A percentile compares a stretch with the other conserved stretches of the same genome.
phyloP scores from a whole-genome alignment of 805 yeast genomes.

The Myxozyma neotropica region DNA sequence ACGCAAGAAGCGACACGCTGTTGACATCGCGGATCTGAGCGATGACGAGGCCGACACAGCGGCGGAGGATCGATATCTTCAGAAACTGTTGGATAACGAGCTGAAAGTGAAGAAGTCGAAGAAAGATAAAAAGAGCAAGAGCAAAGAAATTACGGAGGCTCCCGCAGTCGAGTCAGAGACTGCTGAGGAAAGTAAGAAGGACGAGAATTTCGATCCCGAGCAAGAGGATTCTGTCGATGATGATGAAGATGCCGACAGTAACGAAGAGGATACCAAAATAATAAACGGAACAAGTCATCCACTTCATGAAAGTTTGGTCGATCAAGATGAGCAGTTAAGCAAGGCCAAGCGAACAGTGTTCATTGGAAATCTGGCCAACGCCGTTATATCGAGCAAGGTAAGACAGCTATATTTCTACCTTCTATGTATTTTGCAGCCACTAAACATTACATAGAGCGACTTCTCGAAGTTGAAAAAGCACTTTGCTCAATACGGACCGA shows the following conservation, averaged over 20 bases:
- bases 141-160: slow-evolving; percentile 42
- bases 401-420: background rate
- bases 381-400: slow-evolving; percentile 32
- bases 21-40: slow-evolving; percentile 20
- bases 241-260: slow-evolving; percentile 38
- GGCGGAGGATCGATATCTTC: slow-evolving; percentile 21
- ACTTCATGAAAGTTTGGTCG: slow-evolving; percentile 40
- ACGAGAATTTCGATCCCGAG: too few species aligned
- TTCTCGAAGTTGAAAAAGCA: slow-evolving; percentile 19
- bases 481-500: slow-evolving; percentile 46
- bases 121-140: slow-evolving; percentile 4
- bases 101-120: background rate
- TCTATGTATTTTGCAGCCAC: background rate
- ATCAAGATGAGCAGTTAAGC: slow-evolving; percentile 46
- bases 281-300: slow-evolving; percentile 5
- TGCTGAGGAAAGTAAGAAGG: slow-evolving; percentile 30
- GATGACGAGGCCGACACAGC: slow-evolving; percentile 13
- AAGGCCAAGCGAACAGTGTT: slow-evolving; percentile 53
- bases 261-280: slow-evolving; percentile 34
- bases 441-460: background rate
- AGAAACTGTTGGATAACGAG: slow-evolving; percentile 25
- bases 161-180: slow-evolving; percentile 33
- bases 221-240: slow-evolving; percentile 26
- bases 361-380: slow-evolving; percentile 77
- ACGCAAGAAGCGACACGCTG: slow-evolving; percentile 23